Conservation (phyloP, 2,329 filamentous ascomycete species). For the Apiospora malaysiana region DNA sequence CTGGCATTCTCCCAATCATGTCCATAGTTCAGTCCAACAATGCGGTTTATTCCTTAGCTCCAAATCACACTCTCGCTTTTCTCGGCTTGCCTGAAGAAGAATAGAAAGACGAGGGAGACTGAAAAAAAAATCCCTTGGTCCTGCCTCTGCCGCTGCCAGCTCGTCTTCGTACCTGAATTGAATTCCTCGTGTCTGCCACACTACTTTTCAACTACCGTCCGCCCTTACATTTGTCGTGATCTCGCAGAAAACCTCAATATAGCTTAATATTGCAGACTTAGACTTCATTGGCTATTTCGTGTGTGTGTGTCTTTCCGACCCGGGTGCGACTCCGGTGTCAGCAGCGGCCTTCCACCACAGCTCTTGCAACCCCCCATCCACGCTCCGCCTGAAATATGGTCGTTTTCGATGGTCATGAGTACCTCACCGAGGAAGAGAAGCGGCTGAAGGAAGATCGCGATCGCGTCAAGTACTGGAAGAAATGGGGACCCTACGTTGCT, state of each 20-base stretch:
- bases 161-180: slow-evolving; percentile 4
- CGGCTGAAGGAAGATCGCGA: slow-evolving; percentile 86
- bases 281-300: not conserved
- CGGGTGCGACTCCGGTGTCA: not conserved
- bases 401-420: slow-evolving; percentile 85
- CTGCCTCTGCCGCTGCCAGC: not conserved
- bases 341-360: not conserved
- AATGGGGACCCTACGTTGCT: slow-evolving; percentile 93
- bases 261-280: slow-evolving; percentile 7
- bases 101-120: not conserved
- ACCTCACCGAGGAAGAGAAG: slow-evolving; percentile 88
- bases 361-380: not conserved
- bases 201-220: slow-evolving; percentile 3
- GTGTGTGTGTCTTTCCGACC: not conserved
- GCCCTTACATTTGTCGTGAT: not conserved
- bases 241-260: not conserved
- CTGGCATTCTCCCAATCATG: slow-evolving; percentile 16
- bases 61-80: slow-evolving; percentile 3
- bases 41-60: slow-evolving; percentile 18
- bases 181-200: slow-evolving; percentile 14
- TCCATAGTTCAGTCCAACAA: slow-evolving; percentile 14
- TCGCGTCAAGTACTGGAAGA: slow-evolving; percentile 93
- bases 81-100: slow-evolving; percentile 5
- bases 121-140: not conserved
- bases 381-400: slow-evolving; percentile 66